Evolutionary conservation across 192 early-diverging fungal species (phyloP), one percentile per base, ranked within the genome.

Genomic region (Backusella liffmaniae): DNA sequence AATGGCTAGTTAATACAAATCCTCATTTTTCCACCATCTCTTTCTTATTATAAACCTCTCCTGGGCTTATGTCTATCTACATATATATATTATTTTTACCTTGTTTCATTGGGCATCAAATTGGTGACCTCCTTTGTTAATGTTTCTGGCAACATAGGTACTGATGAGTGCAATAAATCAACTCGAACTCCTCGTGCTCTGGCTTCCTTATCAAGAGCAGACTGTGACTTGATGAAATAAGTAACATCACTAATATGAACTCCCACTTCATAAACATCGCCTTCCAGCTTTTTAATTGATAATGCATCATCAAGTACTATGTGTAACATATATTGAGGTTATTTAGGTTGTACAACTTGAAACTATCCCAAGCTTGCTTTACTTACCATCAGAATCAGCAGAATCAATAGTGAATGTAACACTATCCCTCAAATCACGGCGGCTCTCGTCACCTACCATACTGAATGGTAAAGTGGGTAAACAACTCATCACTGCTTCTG

Each of bases 141-240:
- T 36, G 96, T 76, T 59, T 87, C 80, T 6, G 98, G 98, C n/a
- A 99, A 84, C 98, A 99, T 99, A 72, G 98, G 96, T 69, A 98
- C 96, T n/a, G 94, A 86, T 77, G 95, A 93, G 81, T 99, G 95
- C n/a, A 99, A 93, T 73, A 99, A 84, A 76, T 99, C 97, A 2
- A 98, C 96, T 6, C 94, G 95, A 2, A 96, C 97, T 10, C 93
- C 96, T 74, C 98, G 88, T 12, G 92, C 84, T 35, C 93, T 90
- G 3, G 98, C 98, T 80, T 99, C 98, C 53, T 89, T 79, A 77
- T 99, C 98, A 90, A 99, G 94, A 1, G 95, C 90, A 26, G 92
- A 96, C 70, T 90, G 89, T 34, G 93, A 90, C 77, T 95, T 94
- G 59, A 99, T 96, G 90, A 98, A 98, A 83, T 97, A 92, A 42